These are phyloP conservation scores for Leccinum barrowsii DNA, from an alignment of 768 basidiomycete genomes.

Conservation along the genomic window DNA sequence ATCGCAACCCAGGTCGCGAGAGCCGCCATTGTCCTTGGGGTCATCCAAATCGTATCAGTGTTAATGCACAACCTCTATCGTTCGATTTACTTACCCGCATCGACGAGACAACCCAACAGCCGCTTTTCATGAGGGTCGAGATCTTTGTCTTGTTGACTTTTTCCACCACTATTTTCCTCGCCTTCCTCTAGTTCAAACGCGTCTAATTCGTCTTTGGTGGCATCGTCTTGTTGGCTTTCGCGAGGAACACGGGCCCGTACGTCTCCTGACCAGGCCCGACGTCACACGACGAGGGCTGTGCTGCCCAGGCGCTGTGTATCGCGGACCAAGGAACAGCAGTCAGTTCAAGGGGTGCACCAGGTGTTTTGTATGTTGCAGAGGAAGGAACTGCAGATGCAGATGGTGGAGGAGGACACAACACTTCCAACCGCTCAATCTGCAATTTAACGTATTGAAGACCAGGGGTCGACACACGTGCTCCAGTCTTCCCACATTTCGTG, in stretches of 20 bases:
- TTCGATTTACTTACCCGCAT: slow-evolving; percentile 50
- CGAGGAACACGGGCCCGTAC: slow-evolving; percentile 32
- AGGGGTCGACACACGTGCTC: slow-evolving; percentile 65
- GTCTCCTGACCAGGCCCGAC: slow-evolving; percentile 61
- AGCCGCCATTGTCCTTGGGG: too few relatives aligned
- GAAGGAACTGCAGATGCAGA: slow-evolving; percentile 6
- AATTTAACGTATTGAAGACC: slow-evolving; percentile 66
- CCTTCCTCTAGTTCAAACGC: slow-evolving; percentile 33
- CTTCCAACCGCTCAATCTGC: slow-evolving; percentile 75
- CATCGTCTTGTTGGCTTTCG: slow-evolving; percentile 37
- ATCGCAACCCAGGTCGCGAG: too few relatives aligned
- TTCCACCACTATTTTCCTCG: slow-evolving; percentile 51
- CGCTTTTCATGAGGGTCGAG: slow-evolving; percentile 81
- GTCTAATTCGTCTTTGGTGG: slow-evolving; percentile 30
- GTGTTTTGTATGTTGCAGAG: slow-evolving; percentile 19
- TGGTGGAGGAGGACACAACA: slow-evolving; percentile 39
- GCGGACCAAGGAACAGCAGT: slow-evolving; percentile 66
- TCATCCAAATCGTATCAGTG: slow-evolving; percentile 3
- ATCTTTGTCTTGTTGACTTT: slow-evolving; percentile 67
- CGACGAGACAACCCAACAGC: slow-evolving; percentile 81
- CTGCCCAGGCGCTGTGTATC: slow-evolving; percentile 63
- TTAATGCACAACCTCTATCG: not conserved
- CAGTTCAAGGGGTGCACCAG: slow-evolving; percentile 34
- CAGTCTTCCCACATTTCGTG: slow-evolving; percentile 56
- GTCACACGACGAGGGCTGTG: slow-evolving; percentile 46